phyloP scores from a whole-genome alignment of 306 rosid species.

The Quercus variabilis region DNA sequence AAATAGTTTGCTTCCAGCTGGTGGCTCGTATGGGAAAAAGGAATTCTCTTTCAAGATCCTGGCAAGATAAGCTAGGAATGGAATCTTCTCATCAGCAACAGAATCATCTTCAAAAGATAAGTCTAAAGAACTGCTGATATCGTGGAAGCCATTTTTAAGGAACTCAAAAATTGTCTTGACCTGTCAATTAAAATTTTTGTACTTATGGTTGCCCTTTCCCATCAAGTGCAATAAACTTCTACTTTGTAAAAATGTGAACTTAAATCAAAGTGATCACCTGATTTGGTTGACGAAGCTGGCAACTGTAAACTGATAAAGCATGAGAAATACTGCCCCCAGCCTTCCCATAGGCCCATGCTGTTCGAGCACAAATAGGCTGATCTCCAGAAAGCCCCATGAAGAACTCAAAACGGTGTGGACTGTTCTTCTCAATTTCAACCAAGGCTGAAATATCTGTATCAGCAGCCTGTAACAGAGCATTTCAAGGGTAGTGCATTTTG shows the following conservation, averaged over 20 bases:
- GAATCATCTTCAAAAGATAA: slow-evolving; percentile 90
- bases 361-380: slow-evolving; percentile 93
- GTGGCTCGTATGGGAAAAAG: slow-evolving; percentile 82
- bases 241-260: slow-evolving; percentile 18
- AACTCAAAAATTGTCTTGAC: slow-evolving; percentile 87
- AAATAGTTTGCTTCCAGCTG: slow-evolving; percentile 86
- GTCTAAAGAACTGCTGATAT: slow-evolving; percentile 89
- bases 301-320: slow-evolving; percentile 94
- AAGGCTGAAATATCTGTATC: slow-evolving; percentile 95
- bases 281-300: slow-evolving; percentile 92
- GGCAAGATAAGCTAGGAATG: slow-evolving; percentile 87
- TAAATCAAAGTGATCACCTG: slow-evolving; percentile 54
- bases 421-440: slow-evolving; percentile 96
- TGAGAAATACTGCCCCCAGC: slow-evolving; percentile 90
- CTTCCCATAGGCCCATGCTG: slow-evolving; percentile 96
- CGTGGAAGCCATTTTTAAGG: slow-evolving; percentile 88
- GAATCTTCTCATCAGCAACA: slow-evolving; percentile 98
- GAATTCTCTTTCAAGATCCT: slow-evolving; percentile 59
- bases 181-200: slow-evolving; percentile 46
- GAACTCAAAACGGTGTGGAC: slow-evolving; percentile 98
- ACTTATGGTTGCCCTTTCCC: slow-evolving; percentile 20
- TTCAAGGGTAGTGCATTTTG: slow-evolving; percentile 23
- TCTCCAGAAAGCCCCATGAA: slow-evolving; percentile 98
- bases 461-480: slow-evolving; percentile 60
- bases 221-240: slow-evolving; percentile 16